Evolutionary conservation across 345 rosid species (phyloP), one percentile per base, ranked within the genome.

Genomic region (Rubroshorea leprosula): DNA sequence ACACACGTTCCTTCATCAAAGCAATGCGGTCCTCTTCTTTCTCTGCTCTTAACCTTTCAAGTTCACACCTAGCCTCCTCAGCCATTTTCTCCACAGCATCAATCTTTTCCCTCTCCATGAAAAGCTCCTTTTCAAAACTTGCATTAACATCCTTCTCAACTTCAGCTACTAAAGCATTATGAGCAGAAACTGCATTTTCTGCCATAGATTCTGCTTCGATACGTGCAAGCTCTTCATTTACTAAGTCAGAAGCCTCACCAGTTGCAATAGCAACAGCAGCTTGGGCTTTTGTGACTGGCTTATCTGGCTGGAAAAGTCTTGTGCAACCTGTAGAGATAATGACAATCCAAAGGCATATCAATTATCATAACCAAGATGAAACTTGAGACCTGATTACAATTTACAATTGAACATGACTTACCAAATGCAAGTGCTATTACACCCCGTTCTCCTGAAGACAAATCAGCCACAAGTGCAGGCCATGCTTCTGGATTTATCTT

Each of bases 151-250:
- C 99, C 68, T 76, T 80, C 75, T 89, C 91, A 29, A 86, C 96
- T 70, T 89, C 81, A 58, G 91, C 85, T 61, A 86, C 89, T 63
- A 93, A 64, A 54, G 82, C 86, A 68, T 60, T 86, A 60, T 89
- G 96, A 14, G 79, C 73, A 66, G 85, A 80, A 51, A 89, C 99
- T 41, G 80, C 94, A 60, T 80, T 85, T 74, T 89, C 96, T 19
- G 99, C 99, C 73, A 90, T 74, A 43, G 91, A 72, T 62, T 89
- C 99, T 47, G 99, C 97, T 76, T 86, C 94, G 18, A 86, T 83
- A 44, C 91, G 97, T 44, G 94, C 84, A 63, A 93, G 83, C 73
- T 93, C 97, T 76, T 93, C 97, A 25, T 77, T 76, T 20, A 89
- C 96, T 49, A 73, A 22, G 5, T 86, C 97, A 47, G 86, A 72